Base-by-base conservation (phyloP, 495 filamentous ascomycete species). In the Bathelium albidoporum region DNA sequence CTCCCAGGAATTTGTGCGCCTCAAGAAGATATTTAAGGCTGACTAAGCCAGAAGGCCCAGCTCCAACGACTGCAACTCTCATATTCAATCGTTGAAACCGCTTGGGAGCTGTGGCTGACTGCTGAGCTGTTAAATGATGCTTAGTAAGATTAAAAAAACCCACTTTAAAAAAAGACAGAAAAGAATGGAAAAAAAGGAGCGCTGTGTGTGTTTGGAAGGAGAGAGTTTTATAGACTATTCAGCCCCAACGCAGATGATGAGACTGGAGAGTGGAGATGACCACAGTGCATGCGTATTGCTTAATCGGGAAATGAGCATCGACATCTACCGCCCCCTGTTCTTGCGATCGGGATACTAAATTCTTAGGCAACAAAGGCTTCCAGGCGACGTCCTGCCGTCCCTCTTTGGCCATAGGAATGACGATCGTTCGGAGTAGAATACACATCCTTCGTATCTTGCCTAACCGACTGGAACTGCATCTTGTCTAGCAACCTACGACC, bases 21-120 rank as follows among this genome's bases (percentile, higher is more conserved):
- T 65, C 64, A 31, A 73, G 22, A 0, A 79, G 76, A 45, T 77
- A 75, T 67, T 79, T 80, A 32, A 79, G 69, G 32, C 76, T 78
- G 22, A 78, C 74, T 11, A 80, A 71, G 11, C 78, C 78, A 2
- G 77, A 75, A 32, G 78, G 75, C 55, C 78, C 78, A 49, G 71
- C 77, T 39, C 78, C 78, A 69, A 78, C 73, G 60, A 78, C 69
- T 31, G 76, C 75, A 36, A 77, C 74, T 10, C 55, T 66, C 66
- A 66, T 68, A 10, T 22, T 16, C 16, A 16, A 41, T n/a, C n/a
- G n/a, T n/a, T n/a, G n/a, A n/a, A n/a, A n/a, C n/a, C n/a, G n/a
- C n/a, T n/a, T n/a, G n/a, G n/a, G n/a, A n/a, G n/a, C n/a, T n/a
- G n/a, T n/a, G n/a, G n/a, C n/a, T n/a, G n/a, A n/a, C n/a, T 41